These are phyloP conservation scores for Russula sp. DNA, from an alignment of 768 basidiomycete genomes.

Conservation along the genomic window DNA sequence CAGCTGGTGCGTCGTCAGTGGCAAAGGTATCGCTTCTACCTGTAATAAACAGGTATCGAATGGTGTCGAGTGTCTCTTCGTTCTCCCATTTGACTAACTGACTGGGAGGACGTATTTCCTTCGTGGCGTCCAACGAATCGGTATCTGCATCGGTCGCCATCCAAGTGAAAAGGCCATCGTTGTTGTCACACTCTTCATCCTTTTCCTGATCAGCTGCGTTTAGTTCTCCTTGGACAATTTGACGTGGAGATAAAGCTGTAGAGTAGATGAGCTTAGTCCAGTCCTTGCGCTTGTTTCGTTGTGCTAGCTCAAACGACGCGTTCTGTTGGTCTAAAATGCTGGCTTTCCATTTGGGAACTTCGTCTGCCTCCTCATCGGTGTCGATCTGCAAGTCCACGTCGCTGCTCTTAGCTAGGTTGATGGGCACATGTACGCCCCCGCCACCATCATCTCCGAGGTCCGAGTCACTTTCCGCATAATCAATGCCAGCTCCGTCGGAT, in stretches of 20 bases:
- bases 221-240: conserved; percentile 47
- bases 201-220: conserved; percentile 13
- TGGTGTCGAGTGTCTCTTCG: conserved; percentile 77
- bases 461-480: conserved; percentile 76
- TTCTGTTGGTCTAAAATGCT: conserved; percentile 49
- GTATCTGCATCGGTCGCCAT: conserved; percentile 28
- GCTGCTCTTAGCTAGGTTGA: conserved; percentile 46
- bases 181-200: conserved; percentile 41
- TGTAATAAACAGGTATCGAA: conserved; percentile 87
- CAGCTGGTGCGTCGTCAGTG: neutral
- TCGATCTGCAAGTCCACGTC: conserved; percentile 43
- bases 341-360: conserved; percentile 67
- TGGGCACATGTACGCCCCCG: conserved; percentile 31
- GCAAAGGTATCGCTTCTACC: conserved; percentile 40
- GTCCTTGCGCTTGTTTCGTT: conserved; percentile 45
- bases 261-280: conserved; percentile 85
- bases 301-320: conserved; percentile 35
- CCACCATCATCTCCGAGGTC: conserved; percentile 51
- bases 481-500: conserved; percentile 38
- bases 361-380: conserved; percentile 37
- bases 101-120: conserved; percentile 45
- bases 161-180: conserved; percentile 70
- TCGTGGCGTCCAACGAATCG: conserved; percentile 64
- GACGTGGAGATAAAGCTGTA: conserved; percentile 55
- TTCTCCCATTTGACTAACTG: conserved; percentile 72